phyloP scores from a whole-genome alignment of 768 basidiomycete genomes.

The Polyporus arcularius region DNA sequence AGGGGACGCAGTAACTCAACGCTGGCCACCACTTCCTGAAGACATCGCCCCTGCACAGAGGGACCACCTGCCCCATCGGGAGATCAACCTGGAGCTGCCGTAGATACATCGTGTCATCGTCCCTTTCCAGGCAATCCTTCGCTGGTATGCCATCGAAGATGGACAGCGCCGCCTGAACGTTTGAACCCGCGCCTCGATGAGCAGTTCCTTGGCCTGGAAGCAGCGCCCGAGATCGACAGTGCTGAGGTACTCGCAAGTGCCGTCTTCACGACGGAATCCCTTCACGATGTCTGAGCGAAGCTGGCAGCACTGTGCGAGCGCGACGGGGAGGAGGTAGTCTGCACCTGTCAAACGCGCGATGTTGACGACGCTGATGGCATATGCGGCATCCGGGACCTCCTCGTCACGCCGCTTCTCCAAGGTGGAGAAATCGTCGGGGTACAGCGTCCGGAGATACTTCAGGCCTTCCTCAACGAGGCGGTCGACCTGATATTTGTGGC shows the following conservation, averaged over 20 bases:
- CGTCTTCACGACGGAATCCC: constrained; percentile 3
- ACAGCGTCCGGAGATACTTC: not conserved
- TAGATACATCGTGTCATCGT: not conserved
- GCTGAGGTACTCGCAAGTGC: not conserved
- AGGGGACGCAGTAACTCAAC: too few relatives aligned
- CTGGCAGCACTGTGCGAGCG: not conserved
- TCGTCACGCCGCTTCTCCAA: not conserved
- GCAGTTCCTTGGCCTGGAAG: not conserved
- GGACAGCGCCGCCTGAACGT: not conserved
- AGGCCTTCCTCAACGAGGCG: not conserved
- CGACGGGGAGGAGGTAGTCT: not conserved
- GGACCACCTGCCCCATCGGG: too few relatives aligned
- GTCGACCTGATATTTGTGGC: not conserved
- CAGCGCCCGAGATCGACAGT: not conserved
- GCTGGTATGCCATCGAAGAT: not conserved
- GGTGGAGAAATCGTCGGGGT: not conserved
- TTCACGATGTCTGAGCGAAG: not conserved
- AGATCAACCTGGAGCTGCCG: too few relatives aligned
- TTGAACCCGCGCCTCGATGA: not conserved
- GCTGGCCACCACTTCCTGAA: too few relatives aligned
- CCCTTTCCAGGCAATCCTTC: not conserved
- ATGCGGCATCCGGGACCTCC: not conserved
- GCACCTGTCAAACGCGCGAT: constrained; percentile 8
- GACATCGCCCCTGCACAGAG: too few relatives aligned
- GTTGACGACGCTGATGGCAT: constrained; percentile 11